Evolutionary conservation across 176 grass and related monocot species (phyloP).

Genomic region (Oryza rufipogon): DNA sequence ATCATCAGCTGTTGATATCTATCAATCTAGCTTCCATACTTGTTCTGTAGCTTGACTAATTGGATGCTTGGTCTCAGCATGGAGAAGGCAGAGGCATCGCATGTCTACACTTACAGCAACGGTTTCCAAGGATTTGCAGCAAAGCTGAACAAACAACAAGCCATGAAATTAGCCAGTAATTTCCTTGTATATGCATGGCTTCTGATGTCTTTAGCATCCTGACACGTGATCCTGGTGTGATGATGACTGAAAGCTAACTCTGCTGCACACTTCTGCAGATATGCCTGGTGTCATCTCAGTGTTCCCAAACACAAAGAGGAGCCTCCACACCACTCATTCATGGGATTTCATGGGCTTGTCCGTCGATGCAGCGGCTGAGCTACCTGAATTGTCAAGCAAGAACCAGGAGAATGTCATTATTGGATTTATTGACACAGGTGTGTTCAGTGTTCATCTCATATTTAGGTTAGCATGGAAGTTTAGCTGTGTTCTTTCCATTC

Average conservation of each 20-base stretch:
- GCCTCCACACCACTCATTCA: constrained; percentile 69
- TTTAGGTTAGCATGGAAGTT: not conserved
- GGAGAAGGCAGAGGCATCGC: constrained; percentile 63
- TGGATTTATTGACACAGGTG: constrained; percentile 75
- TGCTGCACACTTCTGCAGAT: constrained; percentile 39
- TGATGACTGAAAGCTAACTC: constrained; percentile 11
- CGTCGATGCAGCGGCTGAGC: constrained; percentile 49
- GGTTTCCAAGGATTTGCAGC: constrained; percentile 74
- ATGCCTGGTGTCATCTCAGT: constrained; percentile 71
- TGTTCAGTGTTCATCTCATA: not conserved
- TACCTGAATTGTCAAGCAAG: constrained; percentile 69
- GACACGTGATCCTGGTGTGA: not conserved
- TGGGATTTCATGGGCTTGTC: constrained; percentile 90
- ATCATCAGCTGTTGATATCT: not conserved
- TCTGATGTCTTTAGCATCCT: not conserved
- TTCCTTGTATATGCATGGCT: not conserved
- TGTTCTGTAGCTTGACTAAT: not conserved
- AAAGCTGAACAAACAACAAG: constrained; percentile 66
- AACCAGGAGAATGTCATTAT: constrained; percentile 80
- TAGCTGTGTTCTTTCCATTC: not conserved
- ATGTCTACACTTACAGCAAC: constrained; percentile 62
- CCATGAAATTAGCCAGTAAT: constrained; percentile 55
- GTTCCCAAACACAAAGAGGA: constrained; percentile 69
- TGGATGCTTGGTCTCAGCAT: constrained; percentile 34
- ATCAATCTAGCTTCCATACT: not conserved